Conservation (phyloP, 2,329 filamentous ascomycete genomes). For the Paraconiothyrium brasiliense region DNA sequence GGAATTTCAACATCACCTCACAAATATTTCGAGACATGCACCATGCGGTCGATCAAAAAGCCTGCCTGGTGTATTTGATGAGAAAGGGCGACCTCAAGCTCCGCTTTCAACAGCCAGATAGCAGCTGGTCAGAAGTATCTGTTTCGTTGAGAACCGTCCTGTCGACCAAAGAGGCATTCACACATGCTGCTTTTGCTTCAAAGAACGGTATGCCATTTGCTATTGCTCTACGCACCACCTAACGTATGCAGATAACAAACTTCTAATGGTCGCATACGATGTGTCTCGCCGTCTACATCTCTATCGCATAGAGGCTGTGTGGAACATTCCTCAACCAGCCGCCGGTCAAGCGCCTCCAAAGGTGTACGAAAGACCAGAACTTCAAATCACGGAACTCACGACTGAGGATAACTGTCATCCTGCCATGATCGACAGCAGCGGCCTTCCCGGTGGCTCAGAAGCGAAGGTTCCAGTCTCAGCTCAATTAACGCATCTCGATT, state of each 20-base stretch:
- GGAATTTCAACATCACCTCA: slow-evolving; percentile 74
- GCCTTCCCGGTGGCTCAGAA: slow-evolving; percentile 34
- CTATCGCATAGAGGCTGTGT: slow-evolving; percentile 77
- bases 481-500: slow-evolving; percentile 75
- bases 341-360: slow-evolving; percentile 58
- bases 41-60: slow-evolving; percentile 75
- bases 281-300: slow-evolving; percentile 76
- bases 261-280: slow-evolving; percentile 74
- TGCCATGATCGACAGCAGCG: slow-evolving; percentile 31
- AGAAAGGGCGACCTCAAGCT: slow-evolving; percentile 77
- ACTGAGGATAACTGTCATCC: slow-evolving; percentile 45
- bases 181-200: slow-evolving; percentile 58
- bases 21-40: slow-evolving; percentile 74
- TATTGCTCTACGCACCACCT: slow-evolving; percentile 10
- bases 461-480: slow-evolving; percentile 40
- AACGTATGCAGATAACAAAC: slow-evolving; percentile 51
- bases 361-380: slow-evolving; percentile 48
- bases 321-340: slow-evolving; percentile 70
- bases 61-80: slow-evolving; percentile 80
- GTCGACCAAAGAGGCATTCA: slow-evolving; percentile 63
- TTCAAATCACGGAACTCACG: slow-evolving; percentile 41
- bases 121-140: slow-evolving; percentile 74
- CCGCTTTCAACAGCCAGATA: slow-evolving; percentile 78
- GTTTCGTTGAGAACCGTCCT: slow-evolving; percentile 79
- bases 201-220: slow-evolving; percentile 69